Conservation (phyloP, 805 yeast species). For the Wickerhamiella spandovensis region DNA sequence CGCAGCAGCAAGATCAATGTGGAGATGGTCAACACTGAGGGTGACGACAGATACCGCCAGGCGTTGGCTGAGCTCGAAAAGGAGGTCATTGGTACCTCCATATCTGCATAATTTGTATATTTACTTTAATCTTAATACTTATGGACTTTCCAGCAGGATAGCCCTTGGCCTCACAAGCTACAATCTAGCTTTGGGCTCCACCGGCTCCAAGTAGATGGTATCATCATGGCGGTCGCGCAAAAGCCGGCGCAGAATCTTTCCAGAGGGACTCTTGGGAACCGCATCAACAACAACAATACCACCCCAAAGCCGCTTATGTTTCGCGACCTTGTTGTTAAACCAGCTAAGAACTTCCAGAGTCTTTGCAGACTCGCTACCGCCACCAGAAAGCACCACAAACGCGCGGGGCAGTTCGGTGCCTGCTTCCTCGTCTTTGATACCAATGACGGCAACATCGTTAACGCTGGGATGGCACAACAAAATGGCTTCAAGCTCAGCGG, state of each 20-base stretch:
- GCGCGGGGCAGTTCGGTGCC: conserved; percentile 44
- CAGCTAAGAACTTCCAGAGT: conserved; percentile 18
- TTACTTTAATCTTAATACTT: too few relatives aligned
- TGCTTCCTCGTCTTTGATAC: conserved; percentile 53
- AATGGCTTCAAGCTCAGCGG: conserved; percentile 85
- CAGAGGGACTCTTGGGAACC: conserved; percentile 86
- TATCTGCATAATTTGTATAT: too few relatives aligned
- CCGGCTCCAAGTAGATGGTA: neutral
- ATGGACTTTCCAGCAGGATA: too few relatives aligned
- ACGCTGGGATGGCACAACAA: conserved; percentile 59
- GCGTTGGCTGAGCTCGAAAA: conserved; percentile 33
- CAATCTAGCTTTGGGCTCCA: neutral
- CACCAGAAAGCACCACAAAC: conserved; percentile 19
- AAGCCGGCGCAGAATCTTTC: conserved; percentile 85
- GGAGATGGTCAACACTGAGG: conserved; percentile 22
- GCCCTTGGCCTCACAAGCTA: too few relatives aligned
- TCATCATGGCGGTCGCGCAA: conserved; percentile 41
- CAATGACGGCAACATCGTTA: conserved; percentile 80
- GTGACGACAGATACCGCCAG: conserved; percentile 32
- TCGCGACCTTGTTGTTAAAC: conserved; percentile 23
- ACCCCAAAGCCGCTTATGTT: conserved; percentile 27
- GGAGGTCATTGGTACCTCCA: conserved; percentile 18
- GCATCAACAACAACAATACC: conserved; percentile 57
- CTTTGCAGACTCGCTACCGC: conserved; percentile 7
- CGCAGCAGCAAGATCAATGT: conserved; percentile 22